These are phyloP conservation scores for Tilletiopsis washingtonensis DNA, from an alignment of 1,284 basidiomycete genomes.

Conservation along the genomic window DNA sequence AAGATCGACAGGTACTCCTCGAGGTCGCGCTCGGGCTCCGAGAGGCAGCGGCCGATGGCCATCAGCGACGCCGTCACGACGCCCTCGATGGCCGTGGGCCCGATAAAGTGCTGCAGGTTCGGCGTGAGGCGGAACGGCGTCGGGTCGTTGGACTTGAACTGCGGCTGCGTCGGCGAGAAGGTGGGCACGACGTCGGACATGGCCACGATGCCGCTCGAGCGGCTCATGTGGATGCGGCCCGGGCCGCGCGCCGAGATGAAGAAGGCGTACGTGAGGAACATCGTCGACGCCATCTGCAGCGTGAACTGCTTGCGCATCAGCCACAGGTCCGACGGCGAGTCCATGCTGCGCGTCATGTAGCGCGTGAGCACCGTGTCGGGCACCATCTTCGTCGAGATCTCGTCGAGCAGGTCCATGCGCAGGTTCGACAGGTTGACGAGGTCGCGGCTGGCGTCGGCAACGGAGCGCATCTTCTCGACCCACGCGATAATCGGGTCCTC, in stretches of 20 bases:
- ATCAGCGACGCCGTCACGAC: constrained; percentile 76
- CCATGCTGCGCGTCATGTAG: constrained; percentile 86
- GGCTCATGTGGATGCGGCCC: constrained; percentile 76
- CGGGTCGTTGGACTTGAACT: constrained; percentile 70
- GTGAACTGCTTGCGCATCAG: constrained; percentile 96
- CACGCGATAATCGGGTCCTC: constrained; percentile 64
- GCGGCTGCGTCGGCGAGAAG: constrained; percentile 56
- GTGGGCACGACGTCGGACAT: constrained; percentile 45
- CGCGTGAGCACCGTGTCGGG: constrained; percentile 80
- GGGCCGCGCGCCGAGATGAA: constrained; percentile 78
- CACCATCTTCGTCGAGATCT: constrained; percentile 78
- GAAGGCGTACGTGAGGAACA: constrained; percentile 87
- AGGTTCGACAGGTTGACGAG: constrained; percentile 60
- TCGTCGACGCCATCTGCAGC: constrained; percentile 73
- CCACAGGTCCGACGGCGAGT: constrained; percentile 80
- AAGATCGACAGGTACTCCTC: constrained; percentile 84
- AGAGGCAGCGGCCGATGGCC: constrained; percentile 81
- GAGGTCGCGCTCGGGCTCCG: constrained; percentile 82
- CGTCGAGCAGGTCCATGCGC: constrained; percentile 83
- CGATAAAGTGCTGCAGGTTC: constrained; percentile 90
- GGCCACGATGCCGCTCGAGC: constrained; percentile 51
- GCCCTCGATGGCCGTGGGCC: constrained; percentile 81
- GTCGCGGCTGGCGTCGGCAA: constrained; percentile 9
- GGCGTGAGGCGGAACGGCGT: constrained; percentile 96
- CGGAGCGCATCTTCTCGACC: constrained; percentile 45